Evolutionary conservation across 23 red algal species (phyloP), one percentile per base, ranked within the genome.

Genomic region (Gracilariopsis chorda): DNA sequence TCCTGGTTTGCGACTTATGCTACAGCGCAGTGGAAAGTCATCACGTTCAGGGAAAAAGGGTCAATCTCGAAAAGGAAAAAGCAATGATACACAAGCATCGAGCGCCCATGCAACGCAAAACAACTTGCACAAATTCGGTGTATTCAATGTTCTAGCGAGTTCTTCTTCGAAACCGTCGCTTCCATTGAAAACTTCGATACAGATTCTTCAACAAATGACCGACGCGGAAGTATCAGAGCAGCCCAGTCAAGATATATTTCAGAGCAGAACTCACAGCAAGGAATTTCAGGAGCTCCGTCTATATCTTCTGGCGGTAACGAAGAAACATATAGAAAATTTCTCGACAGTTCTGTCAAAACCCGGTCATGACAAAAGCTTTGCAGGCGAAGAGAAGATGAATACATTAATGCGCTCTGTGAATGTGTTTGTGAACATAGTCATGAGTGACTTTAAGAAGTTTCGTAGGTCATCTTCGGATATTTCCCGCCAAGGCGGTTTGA

Each of bases 261-360:
- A 63, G 17, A 52, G 70, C 47, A 64, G 62, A 10, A 25, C 47
- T 42, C 48, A 78, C 20, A 56, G 42, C 4, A 27, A 45, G 29
- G 85, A 89, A 29, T 55, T 89, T 60, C 69, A 89, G 47, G 69
- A 89, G 41, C 69, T 89, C 3, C 65, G 85, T 27, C 27, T 76
- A 23, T 89, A 89, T 46, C 34, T 89, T 23, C 68, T 89, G 24
- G 51, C 85, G 4, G 69, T 61, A 76, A 51, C 70, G 16, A 44
- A 77, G 40, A 89, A 78, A 36, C 85, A 89, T 28, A 37, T 89
- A 2, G 85, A 89, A 16, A 69, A 89, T 48, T 89, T 89, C 28
- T 33, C 78, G 27, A 42, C 68, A 3, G 53, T 14, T 27, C 19
- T 55, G 14, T 78, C 69, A 12, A 89, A 76, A 73, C 7, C 21